Base-by-base conservation (phyloP, 805 yeast genomes). In the Candida golubevii region DNA sequence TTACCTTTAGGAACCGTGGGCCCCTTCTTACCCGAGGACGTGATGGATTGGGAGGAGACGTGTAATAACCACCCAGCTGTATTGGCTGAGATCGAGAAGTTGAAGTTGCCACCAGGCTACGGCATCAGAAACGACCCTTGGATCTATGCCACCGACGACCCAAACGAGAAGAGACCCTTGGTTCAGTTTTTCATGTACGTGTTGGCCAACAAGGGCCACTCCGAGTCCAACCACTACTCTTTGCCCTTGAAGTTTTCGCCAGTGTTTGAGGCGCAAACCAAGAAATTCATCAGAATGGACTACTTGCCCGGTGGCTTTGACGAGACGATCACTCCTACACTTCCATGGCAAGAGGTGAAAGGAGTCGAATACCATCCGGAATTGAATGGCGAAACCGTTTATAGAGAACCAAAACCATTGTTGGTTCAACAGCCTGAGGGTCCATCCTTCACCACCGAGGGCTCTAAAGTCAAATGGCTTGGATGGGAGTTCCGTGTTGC, bases 111-210 rank as follows among this genome's bases (percentile, higher is more conserved):
- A 48, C 58, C 67, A 50, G 75, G 59, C 60, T 76, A 60, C 66
- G 59, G 62, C 31, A 81, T 83, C 38, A 75, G 80, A 54, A 75
- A 75, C 59, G 91, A 85, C 61, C 88, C 90, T 42, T 86, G 95
- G 95, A 86, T 85, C 75, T 85, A 86, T 61, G 95, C 91, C 57
- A 82, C 88, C 30, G 88, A 83, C 59, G 82, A 80, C 55, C 67
- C 77, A 38, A 66, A 74, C 47, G 86, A 82, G 58, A 69, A 62
- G 36, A 76, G 82, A 63, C 77, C 80, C n/a, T 68, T 81, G 69
- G 70, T 81, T 50, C 89, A 83, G 67, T 81, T 82, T 62, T 83
- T 81, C 72, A 81, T 84, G 81, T 86, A 86, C 66, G 74, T 85
- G 58, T 72, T 75, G 54, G 80, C 77, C 47, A 78, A 85, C 51